Base-by-base conservation (phyloP, 192 early-diverging fungal genomes). In the Dissophora globulifera region DNA sequence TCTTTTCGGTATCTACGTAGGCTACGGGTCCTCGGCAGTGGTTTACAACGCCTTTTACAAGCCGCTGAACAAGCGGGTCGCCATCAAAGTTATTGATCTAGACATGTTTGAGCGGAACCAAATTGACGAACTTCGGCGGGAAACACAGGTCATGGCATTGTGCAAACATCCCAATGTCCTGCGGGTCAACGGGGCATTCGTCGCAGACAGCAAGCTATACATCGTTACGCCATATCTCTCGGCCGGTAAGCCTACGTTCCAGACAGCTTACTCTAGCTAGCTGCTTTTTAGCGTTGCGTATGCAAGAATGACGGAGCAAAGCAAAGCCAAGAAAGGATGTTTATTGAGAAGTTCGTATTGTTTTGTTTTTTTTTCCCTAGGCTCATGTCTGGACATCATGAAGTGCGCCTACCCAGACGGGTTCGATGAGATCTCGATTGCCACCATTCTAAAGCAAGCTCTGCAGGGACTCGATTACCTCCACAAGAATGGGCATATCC, bases 71-170 rank as follows among this genome's bases (percentile, higher is more conserved):
- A 89, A 86, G 65, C 58, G 81, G 19, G 89, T 95, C 17, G 91
- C 90, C 13, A 84, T 94, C 45, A 95, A 95, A 63, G 88, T 94
- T 59, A 94, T 95, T 80, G 93, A 95, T 70, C 76, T 95, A 69
- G 94, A 95, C 70, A 88, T 88, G 84, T 95, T 95, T 89, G 93
- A 94, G 66, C 80, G 94, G 19, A 92, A 93, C 69, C 94, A 95
- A 79, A 95, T 95, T 71, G 94, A 95, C 71, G 94, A 95, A 80
- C 84, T 95, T 31, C 69, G 94, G 27, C 63, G 93, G 62, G 94
- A 95, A 79, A 93, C 94, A 23, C 88, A 91, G 43, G 88, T 93
- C 49, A 95, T 95, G 94, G 87, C 87, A 5, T 61, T 95, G 30
- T 94, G 90, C 32, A 93, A 92, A 51, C 94, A 95, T 66, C 86